Conservation (phyloP, 352 stramenopile genomes). For the Globisporangium spiculum region DNA sequence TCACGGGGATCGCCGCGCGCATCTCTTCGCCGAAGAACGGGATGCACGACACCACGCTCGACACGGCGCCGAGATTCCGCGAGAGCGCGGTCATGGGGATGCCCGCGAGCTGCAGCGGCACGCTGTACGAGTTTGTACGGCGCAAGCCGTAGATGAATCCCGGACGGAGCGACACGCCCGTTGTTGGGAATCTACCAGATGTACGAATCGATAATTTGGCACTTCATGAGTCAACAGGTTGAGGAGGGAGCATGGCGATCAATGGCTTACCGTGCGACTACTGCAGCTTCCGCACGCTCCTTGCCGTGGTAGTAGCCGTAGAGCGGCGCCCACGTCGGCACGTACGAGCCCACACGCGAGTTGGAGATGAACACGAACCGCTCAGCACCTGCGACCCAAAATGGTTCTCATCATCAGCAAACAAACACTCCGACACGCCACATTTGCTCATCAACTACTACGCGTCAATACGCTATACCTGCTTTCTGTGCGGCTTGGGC, state of each 20-base stretch:
- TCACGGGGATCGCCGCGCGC: slow-evolving; percentile 58
- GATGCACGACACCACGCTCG: slow-evolving; percentile 46
- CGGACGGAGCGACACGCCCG: slow-evolving; percentile 78
- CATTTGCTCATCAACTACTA: neutral
- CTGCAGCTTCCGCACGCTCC: slow-evolving; percentile 73
- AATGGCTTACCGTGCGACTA: slow-evolving; percentile 50
- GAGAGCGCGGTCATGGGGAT: slow-evolving; percentile 63
- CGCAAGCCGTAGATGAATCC: slow-evolving; percentile 90
- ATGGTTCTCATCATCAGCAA: neutral
- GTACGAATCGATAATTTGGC: neutral
- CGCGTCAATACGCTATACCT: slow-evolving; percentile 16
- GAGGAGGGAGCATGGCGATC: neutral
- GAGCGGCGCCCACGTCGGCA: slow-evolving; percentile 72
- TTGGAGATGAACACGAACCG: slow-evolving; percentile 92
- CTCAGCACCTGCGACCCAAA: slow-evolving; percentile 33
- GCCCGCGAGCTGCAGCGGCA: slow-evolving; percentile 77
- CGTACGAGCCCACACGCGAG: slow-evolving; percentile 79
- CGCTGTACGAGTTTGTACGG: slow-evolving; percentile 55
- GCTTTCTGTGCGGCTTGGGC: slow-evolving; percentile 71
- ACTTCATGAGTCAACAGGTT: neutral
- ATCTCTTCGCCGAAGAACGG: slow-evolving; percentile 75
- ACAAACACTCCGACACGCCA: neutral
- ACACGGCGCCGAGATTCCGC: slow-evolving; percentile 56
- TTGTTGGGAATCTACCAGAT: slow-evolving; percentile 52
- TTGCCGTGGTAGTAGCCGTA: slow-evolving; percentile 91